Evolutionary conservation across 1,139 yeast genomes (phyloP).

Genomic region (Suhomyces kunorum): DNA sequence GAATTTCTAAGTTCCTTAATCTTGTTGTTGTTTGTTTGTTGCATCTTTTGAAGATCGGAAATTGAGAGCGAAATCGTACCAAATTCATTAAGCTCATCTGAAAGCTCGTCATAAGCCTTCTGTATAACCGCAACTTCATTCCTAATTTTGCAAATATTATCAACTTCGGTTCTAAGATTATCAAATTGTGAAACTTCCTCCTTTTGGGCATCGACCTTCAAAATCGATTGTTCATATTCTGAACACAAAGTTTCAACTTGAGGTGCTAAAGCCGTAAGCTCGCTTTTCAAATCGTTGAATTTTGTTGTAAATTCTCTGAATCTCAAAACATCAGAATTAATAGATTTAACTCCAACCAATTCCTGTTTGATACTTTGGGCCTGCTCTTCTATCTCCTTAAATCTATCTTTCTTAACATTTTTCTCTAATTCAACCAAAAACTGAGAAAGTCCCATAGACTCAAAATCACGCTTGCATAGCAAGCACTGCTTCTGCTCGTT

Average conservation of each 20-base stretch:
- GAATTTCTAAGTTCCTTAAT: slow-evolving; percentile 49
- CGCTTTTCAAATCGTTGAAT: slow-evolving; percentile 15
- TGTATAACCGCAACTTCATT: slow-evolving; percentile 38
- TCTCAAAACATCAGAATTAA: slow-evolving; percentile 31
- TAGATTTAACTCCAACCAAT: slow-evolving; percentile 26
- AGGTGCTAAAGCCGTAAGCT: slow-evolving; percentile 12
- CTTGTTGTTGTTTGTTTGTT: slow-evolving; percentile 42
- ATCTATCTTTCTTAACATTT: slow-evolving; percentile 39
- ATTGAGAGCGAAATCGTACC: slow-evolving; percentile 34
- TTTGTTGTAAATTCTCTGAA: slow-evolving; percentile 25
- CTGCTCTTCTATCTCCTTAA: slow-evolving; percentile 38
- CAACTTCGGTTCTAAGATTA: slow-evolving; percentile 30
- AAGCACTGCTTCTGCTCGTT: slow-evolving; percentile 57
- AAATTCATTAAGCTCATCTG: slow-evolving; percentile 41
- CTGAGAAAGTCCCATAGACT: slow-evolving; percentile 34
- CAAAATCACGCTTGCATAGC: slow-evolving; percentile 65
- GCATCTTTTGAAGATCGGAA: slow-evolving; percentile 54
- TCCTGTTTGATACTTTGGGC: slow-evolving; percentile 36
- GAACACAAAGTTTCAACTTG: not conserved
- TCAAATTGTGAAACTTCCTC: slow-evolving; percentile 16
- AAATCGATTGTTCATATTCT: slow-evolving; percentile 15
- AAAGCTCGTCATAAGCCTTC: slow-evolving; percentile 35
- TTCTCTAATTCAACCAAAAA: slow-evolving; percentile 37
- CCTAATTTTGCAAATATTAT: slow-evolving; percentile 38
- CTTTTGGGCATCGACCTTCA: slow-evolving; percentile 15